These are phyloP conservation scores for Tillandsia fasciculata DNA, from an alignment of 176 grass and related monocot species.

Conservation along the genomic window DNA sequence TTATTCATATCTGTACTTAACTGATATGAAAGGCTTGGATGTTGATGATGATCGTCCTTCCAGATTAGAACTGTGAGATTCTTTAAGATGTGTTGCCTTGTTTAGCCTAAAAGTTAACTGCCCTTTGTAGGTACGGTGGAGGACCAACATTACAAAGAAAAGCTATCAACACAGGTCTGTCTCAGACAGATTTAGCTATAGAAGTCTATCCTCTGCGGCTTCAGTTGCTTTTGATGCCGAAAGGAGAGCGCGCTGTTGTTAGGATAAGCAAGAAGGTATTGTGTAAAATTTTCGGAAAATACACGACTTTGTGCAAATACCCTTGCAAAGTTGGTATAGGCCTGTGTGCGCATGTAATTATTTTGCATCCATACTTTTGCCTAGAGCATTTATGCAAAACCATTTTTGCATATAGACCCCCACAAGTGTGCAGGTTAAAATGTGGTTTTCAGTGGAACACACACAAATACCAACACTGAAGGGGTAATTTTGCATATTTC, in stretches of 20 bases:
- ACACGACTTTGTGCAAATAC: too few relatives aligned
- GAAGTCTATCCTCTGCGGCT: conserved; percentile 99
- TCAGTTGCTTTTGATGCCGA: conserved; percentile 73
- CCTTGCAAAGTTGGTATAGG: too few relatives aligned
- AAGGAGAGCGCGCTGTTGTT: conserved; percentile 73
- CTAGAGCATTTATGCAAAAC: too few relatives aligned
- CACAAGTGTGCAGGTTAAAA: too few relatives aligned
- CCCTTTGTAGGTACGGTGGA: conserved; percentile 74
- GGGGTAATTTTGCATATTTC: too few relatives aligned
- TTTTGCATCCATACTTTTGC: too few relatives aligned
- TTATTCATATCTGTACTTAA: too few relatives aligned
- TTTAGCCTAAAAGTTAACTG: conserved; percentile 8
- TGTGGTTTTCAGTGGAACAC: too few relatives aligned
- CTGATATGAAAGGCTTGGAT: too few relatives aligned
- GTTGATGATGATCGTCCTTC: neutral
- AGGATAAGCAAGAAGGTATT: conserved; percentile 97
- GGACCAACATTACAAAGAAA: conserved; percentile 84
- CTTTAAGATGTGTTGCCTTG: neutral
- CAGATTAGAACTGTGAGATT: neutral
- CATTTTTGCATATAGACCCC: too few relatives aligned
- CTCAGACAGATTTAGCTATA: conserved; percentile 91
- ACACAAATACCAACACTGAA: too few relatives aligned
- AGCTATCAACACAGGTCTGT: conserved; percentile 90
- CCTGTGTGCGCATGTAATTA: neutral
- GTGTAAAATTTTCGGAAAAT: conserved; percentile 6